Conservation (phyloP, 2,329 filamentous ascomycete species). For the Pseudopyricularia cyperi region DNA sequence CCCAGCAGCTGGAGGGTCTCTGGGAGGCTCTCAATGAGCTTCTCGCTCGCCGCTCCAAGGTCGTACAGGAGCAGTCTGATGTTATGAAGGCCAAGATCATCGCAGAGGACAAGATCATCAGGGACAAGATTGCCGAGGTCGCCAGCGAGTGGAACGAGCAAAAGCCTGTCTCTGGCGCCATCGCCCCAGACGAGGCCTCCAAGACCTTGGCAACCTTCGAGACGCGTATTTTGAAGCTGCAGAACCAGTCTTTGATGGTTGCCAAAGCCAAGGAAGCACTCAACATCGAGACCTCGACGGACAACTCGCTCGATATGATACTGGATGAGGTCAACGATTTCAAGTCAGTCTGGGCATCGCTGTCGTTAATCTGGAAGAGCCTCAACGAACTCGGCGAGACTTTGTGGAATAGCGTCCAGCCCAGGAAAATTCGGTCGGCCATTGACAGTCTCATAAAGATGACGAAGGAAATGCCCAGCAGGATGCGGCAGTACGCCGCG, state of each 20-base stretch:
- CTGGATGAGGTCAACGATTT: constrained; percentile 97
- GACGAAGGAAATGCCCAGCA: constrained; percentile 97
- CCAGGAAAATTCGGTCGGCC: constrained; percentile 78
- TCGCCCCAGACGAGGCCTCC: constrained; percentile 79
- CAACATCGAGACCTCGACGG: constrained; percentile 67
- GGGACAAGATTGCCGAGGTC: constrained; percentile 76
- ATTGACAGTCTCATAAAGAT: constrained; percentile 92
- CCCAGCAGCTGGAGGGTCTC: constrained; percentile 91
- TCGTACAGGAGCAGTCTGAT: constrained; percentile 93
- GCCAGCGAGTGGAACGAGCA: constrained; percentile 86
- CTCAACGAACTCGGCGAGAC: constrained; percentile 86
- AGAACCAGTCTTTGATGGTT: constrained; percentile 84
- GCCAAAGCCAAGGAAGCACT: constrained; percentile 94
- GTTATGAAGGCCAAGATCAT: constrained; percentile 87
- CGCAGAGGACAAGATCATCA: constrained; percentile 85
- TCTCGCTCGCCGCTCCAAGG: constrained; percentile 80
- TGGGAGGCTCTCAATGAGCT: constrained; percentile 93
- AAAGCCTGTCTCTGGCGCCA: constrained; percentile 90
- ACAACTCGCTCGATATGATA: constrained; percentile 71
- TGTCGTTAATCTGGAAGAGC: constrained; percentile 94
- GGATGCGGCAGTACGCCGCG: constrained; percentile 98
- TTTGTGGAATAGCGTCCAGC: constrained; percentile 90
- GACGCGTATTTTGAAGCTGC: constrained; percentile 67
- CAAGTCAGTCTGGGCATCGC: constrained; percentile 92
- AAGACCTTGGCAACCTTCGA: constrained; percentile 74